Base-by-base conservation (phyloP, 352 stramenopile genomes). In the Bremia lactucae region DNA sequence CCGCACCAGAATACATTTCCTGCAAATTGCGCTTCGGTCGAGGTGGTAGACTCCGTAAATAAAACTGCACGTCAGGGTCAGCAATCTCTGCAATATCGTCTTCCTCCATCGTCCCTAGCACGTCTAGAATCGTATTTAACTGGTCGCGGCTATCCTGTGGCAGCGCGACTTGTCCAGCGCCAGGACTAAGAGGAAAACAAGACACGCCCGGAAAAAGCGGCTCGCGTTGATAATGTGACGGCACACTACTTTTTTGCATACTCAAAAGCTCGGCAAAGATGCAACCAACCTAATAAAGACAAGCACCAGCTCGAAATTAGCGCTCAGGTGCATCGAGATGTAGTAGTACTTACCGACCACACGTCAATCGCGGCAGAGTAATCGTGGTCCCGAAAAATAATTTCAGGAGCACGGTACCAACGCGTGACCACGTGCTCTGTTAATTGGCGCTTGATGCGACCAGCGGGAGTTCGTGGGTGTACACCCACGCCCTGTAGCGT, bases 161-260 rank as follows among this genome's bases (percentile, higher is more conserved):
- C 21, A 92, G 42, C 16, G 76, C 76, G 7, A 81, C 68, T 35
- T 89, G 77, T 6, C 74, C 72, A 19, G 72, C 74, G 9, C 79
- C 79, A 35, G 79, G 79, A 31, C 76, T 89, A 24, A 92, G 43
- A 20, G 76, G 79, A 43, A 92, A 92, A 47, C 79, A 97, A 31
- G 84, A 95, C 4, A 96, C 89, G 26, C 93, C 93, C 0, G 93
- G 93, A 68, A 98, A 98, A 21, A 98, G 55, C 31, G 93, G 90
- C 29, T 94, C 78, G 23, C 93, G 76, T 57, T 97, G 83, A 72
- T 96, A 91, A 59, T 97, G 95, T 33, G 80, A 95, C 37, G 87
- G 81, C 36, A 97, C 84, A 56, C 83, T 97, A 46, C 78, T 95
- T 71, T 97, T 94, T 61, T 98, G 89, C 93, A 98, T 98, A 50